Evolutionary conservation across 169 alveolate species (phyloP), one percentile per base, ranked within the genome.

Genomic region (Plasmodium fragile): DNA sequence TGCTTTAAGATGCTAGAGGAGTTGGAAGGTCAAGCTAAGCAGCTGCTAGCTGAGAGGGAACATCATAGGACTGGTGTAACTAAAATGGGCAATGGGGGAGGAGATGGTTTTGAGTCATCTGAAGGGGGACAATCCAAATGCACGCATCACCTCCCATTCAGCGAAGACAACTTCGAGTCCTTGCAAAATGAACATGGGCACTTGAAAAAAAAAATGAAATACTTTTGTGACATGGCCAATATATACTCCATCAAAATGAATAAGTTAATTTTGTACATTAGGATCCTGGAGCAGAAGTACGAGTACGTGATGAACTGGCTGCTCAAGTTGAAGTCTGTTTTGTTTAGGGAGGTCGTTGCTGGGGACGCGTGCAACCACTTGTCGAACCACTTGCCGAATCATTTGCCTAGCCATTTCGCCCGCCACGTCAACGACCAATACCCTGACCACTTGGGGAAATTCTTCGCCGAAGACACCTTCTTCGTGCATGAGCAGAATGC

Each of bases 261-360:
- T 28, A 71, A 83, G 77, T 73, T 69, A 69, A 70, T 70, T 69
- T 22, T 83, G 77, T 83, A 83, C 49, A 83, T 70, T 1, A 8
- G 43, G 11, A 83, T 83, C 18, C 16, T 83, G 11, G 82, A 83
- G 73, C 32, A 70, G 8, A 83, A 83, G 13, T 36, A 83, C 16
- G 92, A 65, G 16, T 83, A 83, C 69, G 71, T 83, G 73, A 83
- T 83, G 81, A 69, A 83, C 71, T 83, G 77, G 43, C 18, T 83
- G 69, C 34, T 83, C 25, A 83, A 83, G 52, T 13, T 83, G 18
- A 83, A 83, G 45, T 83, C 81, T 5, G 43, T 13, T 83, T 22
- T 83, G 52, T 45, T 22, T n/a, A 69, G 73, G 18, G 92, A 22
- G 32, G 73, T 69, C 16, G 52, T 82, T 18, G 32, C 34, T 69